phyloP scores from a whole-genome alignment of 2,329 filamentous ascomycete genomes.

The Xylariaceae sp. region DNA sequence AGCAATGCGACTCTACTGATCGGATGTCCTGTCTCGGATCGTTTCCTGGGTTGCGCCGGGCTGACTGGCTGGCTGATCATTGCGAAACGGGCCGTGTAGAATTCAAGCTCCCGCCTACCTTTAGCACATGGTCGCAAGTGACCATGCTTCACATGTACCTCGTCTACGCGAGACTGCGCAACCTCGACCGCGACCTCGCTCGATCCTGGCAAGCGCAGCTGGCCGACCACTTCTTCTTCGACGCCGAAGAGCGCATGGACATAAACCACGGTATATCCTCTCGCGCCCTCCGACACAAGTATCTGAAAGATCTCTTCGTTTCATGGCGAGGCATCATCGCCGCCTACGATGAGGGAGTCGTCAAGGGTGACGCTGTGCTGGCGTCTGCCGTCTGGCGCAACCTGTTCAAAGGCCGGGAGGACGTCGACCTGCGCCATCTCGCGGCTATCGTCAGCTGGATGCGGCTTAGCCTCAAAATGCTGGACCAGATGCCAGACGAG shows the following conservation, averaged over 20 bases:
- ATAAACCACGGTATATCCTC: constrained; percentile 66
- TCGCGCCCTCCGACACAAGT: constrained; percentile 54
- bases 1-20: too few species aligned
- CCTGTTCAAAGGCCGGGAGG: constrained; percentile 66
- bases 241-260: constrained; percentile 78
- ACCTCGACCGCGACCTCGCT: constrained; percentile 64
- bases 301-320: constrained; percentile 82
- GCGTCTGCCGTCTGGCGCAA: constrained; percentile 90
- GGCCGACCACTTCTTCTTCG: constrained; percentile 91
- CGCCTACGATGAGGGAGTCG: constrained; percentile 77
- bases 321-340: constrained; percentile 86
- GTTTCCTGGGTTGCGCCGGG: too few species aligned
- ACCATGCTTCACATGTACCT: constrained; percentile 97
- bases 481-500: constrained; percentile 47
- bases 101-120: constrained; percentile 75
- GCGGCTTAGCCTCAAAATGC: constrained; percentile 40
- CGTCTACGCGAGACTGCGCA: constrained; percentile 74
- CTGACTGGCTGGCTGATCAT: too few species aligned
- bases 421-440: constrained; percentile 45
- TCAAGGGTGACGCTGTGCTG: constrained; percentile 70
- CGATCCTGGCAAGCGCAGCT: constrained; percentile 82
- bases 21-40: too few species aligned
- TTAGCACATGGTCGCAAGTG: constrained; percentile 93
- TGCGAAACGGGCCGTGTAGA: too few species aligned
- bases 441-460: constrained; percentile 55